phyloP scores from a whole-genome alignment of 768 basidiomycete genomes.

The Melanogaster broomeanus region DNA sequence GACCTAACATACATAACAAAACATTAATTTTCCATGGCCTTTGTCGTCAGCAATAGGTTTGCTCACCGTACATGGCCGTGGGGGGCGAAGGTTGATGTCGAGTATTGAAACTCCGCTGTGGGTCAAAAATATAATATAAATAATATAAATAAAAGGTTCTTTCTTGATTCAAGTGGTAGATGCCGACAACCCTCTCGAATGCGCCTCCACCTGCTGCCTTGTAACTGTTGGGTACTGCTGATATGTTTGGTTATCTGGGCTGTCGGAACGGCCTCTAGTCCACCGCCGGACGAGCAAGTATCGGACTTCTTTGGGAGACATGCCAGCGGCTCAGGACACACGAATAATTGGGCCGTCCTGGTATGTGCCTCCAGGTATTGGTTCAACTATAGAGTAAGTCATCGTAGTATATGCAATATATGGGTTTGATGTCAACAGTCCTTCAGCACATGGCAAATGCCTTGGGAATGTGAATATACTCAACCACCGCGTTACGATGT shows the following conservation, averaged over 20 bases:
- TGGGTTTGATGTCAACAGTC: neutral
- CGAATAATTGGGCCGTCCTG: conserved; percentile 98
- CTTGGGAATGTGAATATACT: conserved; percentile 80
- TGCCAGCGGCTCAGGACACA: conserved; percentile 53
- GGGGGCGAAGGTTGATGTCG: conserved; percentile 1
- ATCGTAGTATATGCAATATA: neutral
- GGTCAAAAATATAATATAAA: no score
- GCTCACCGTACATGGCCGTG: conserved; percentile 33
- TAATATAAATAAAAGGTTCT: no score
- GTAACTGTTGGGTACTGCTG: conserved; percentile 26
- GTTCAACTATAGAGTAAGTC: conserved; percentile 95
- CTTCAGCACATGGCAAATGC: conserved; percentile 98
- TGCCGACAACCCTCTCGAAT: conserved; percentile 27
- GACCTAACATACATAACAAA: conserved; percentile 41
- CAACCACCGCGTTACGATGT: neutral
- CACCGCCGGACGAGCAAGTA: conserved; percentile 35
- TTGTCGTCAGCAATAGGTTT: conserved; percentile 1
- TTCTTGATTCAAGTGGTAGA: neutral
- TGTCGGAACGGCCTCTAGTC: conserved; percentile 24
- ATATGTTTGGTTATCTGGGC: conserved; percentile 39
- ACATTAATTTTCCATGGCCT: conserved; percentile 1
- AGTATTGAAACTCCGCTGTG: conserved; percentile 26
- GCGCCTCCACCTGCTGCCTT: conserved; percentile 26
- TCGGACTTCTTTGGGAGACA: conserved; percentile 49
- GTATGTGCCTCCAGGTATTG: conserved; percentile 94